These are phyloP conservation scores for Entomortierella lignicola DNA, from an alignment of 192 early-diverging fungal species.

Conservation along the genomic window DNA sequence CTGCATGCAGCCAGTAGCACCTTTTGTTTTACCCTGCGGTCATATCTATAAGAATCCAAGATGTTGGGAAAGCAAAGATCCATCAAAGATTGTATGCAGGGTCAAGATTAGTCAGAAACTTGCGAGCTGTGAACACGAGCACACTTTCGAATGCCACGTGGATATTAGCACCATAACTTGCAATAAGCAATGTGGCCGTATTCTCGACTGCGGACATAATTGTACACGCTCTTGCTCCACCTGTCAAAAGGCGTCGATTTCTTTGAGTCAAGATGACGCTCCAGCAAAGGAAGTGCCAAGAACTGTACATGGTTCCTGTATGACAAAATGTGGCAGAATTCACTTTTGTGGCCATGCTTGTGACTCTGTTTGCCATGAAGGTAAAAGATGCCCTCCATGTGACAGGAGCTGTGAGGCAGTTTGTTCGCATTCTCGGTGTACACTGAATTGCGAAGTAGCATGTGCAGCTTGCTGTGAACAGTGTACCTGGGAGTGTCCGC, in stretches of 20 bases:
- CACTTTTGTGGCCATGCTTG: conserved; percentile 54
- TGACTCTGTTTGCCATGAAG: conserved; percentile 11
- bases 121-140: conserved; percentile 57
- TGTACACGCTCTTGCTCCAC: conserved; percentile 54
- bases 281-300: background rate
- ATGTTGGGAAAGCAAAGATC: conserved; percentile 34
- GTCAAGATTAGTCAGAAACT: conserved; percentile 26
- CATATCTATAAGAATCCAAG: conserved; percentile 28
- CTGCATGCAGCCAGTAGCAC: conserved; percentile 23
- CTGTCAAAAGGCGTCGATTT: conserved; percentile 27
- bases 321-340: conserved; percentile 41
- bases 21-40: conserved; percentile 31
- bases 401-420: conserved; percentile 33
- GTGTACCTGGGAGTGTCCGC: conserved; percentile 66
- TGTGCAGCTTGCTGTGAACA: conserved; percentile 59
- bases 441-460: conserved; percentile 37
- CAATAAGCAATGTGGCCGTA: conserved; percentile 20
- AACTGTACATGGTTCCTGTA: conserved; percentile 45
- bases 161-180: conserved; percentile 19
- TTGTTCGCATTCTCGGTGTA: conserved; percentile 59
- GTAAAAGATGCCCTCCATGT: conserved; percentile 50
- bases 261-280: background rate
- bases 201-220: conserved; percentile 51
- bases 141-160: conserved; percentile 34
- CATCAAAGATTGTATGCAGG: conserved; percentile 19